Percentiles rank a stretch among this genome's conserved stretches.
Conservation (phyloP, 768 basidiomycete species). For the Mycena polygramma region DNA sequence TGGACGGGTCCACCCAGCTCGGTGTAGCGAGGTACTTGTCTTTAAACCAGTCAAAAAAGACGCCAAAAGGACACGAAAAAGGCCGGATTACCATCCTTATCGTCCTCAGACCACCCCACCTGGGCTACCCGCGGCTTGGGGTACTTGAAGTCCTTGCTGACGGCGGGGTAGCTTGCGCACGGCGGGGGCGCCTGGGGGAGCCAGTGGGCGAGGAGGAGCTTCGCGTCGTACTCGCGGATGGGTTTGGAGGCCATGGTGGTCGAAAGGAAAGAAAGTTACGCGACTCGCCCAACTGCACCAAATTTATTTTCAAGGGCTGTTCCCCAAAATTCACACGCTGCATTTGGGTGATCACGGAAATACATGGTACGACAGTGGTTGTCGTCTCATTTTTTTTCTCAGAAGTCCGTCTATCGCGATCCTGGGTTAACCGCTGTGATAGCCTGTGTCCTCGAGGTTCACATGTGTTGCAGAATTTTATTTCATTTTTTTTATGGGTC, state of each 20-base stretch:
- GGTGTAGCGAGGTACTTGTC: constrained; percentile 37
- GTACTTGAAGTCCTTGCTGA: constrained; percentile 38
- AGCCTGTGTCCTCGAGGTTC: no score
- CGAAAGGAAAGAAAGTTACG: not conserved
- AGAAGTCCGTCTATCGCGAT: no score
- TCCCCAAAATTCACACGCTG: no score
- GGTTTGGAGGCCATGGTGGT: constrained; percentile 35
- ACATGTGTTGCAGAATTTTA: no score
- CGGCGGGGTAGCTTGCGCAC: constrained; percentile 25
- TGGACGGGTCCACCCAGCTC: constrained; percentile 34
- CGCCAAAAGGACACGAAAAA: not conserved
- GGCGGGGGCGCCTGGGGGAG: constrained; percentile 86
- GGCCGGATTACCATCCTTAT: not conserved
- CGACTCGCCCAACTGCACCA: no score
- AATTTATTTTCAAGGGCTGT: no score
- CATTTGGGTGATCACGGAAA: no score
- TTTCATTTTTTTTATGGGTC: no score
- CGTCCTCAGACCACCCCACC: constrained; percentile 58
- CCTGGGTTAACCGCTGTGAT: no score
- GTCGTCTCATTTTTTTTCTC: no score
- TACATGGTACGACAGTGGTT: no score
- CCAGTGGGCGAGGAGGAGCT: constrained; percentile 98
- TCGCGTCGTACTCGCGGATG: constrained; percentile 88
- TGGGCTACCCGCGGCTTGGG: constrained; percentile 63
- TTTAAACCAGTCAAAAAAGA: constrained; percentile 12